Evolutionary conservation across 192 early-diverging fungal genomes (phyloP).

Genomic region (Podila epigama): DNA sequence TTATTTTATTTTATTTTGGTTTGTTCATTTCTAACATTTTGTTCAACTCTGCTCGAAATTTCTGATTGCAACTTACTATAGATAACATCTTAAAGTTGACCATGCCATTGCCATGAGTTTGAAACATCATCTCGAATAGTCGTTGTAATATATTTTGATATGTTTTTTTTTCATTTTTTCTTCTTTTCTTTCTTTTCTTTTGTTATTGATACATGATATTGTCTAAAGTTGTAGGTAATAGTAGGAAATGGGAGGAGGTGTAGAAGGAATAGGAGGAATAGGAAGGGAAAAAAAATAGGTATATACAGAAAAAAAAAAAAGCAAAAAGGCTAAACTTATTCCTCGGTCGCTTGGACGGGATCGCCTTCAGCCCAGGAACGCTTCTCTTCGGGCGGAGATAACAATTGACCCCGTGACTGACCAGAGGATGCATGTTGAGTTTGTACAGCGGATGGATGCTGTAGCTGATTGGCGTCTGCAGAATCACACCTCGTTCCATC

Average conservation of each 20-base stretch:
- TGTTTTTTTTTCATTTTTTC: background rate
- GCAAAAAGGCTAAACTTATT: background rate
- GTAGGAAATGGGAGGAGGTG: too few species aligned
- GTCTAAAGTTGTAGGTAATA: background rate
- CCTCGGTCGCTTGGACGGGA: background rate
- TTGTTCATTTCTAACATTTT: background rate
- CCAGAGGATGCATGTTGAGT: too few species aligned
- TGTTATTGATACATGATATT: background rate
- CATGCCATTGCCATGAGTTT: constrained; percentile 43
- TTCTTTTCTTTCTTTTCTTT: background rate
- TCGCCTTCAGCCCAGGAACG: constrained; percentile 14
- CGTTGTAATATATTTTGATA: background rate
- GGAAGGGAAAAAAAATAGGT: background rate
- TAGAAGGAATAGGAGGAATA: too few species aligned
- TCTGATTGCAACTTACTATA: background rate
- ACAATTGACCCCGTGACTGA: constrained; percentile 12
- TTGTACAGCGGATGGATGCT: too few species aligned
- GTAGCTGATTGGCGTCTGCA: too few species aligned
- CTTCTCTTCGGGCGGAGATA: constrained; percentile 45
- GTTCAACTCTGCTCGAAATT: background rate
- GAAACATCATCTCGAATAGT: background rate
- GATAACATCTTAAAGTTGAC: constrained; percentile 45
- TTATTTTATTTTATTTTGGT: background rate
- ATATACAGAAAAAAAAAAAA: background rate
- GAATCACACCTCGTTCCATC: too few species aligned